These are phyloP conservation scores for Rhododendron henanense DNA, from an alignment of 148 eudicot species.

Conservation along the genomic window DNA sequence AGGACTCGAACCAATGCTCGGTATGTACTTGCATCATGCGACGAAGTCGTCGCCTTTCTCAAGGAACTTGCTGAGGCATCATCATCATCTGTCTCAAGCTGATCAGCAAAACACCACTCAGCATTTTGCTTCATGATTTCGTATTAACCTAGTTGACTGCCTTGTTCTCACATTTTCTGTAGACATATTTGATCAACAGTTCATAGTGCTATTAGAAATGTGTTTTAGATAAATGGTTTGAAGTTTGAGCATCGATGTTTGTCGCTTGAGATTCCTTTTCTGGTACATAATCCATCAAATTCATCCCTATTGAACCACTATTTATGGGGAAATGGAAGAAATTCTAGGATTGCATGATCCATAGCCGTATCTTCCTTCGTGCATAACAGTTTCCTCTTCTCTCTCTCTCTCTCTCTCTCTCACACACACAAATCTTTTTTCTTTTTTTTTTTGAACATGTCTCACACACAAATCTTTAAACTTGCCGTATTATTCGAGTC, in stretches of 20 bases:
- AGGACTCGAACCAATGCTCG: slow-evolving; percentile 81
- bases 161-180: background rate
- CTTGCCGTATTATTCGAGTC: background rate
- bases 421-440: background rate
- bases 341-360: background rate
- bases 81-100: background rate
- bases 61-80: slow-evolving; percentile 52
- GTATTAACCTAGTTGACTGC: background rate
- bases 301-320: background rate
- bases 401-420: background rate
- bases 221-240: background rate
- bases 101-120: background rate
- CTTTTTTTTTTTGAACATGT: too few species aligned
- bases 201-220: background rate
- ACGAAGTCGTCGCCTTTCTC: slow-evolving; percentile 72
- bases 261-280: background rate
- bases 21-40: slow-evolving; percentile 63
- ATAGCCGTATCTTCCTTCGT: background rate
- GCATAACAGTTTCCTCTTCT: background rate
- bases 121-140: background rate
- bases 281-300: background rate
- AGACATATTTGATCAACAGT: background rate
- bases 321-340: background rate
- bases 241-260: background rate
- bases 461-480: background rate